Base-by-base conservation (phyloP, 768 basidiomycete genomes). In the Leucosporidium creatinivorum region DNA sequence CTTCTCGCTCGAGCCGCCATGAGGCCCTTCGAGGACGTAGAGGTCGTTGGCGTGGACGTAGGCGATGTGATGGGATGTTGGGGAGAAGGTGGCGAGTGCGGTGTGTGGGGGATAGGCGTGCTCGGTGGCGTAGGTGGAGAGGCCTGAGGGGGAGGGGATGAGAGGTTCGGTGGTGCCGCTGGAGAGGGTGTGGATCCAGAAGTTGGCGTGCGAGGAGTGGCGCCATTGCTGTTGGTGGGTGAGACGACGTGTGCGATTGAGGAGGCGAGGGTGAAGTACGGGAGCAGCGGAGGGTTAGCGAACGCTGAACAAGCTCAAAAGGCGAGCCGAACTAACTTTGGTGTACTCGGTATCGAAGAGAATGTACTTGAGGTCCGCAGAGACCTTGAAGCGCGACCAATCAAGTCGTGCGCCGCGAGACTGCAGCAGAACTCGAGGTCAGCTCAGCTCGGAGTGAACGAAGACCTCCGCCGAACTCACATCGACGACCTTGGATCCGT, bases 341-440 rank as follows among this genome's bases (percentile, higher is more conserved):
- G 79, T 78, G 73, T 85, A 79, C 75, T 90, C 82, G 0, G 90
- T 81, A 76, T 89, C 87, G 61, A 99, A 79, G 25, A 98, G 84
- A 59, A 98, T 82, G 78, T 89, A 89, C 75, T 88, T 84, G 88
- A 91, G 88, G 78, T 98, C 92, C 4, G 91, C 84, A 2, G 94
- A 97, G 19, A 94, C 82, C 73, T 86, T 84, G 69, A 73, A 74
- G 3, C 61, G 52, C 9, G 51, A n/a, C 67, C 72, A 75, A 15
- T 58, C 59, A 4, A 81, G 68, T 33, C 69, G 70, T 10, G 73
- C 64, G 7, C 78, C 80, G 12, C 72, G 39, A 21, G 30, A n/a
- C 65, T 75, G 56, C 10, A 21, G 18, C 0, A 18, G 25, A 21
- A 56, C 4, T n/a, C n/a, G 33, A 56, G 18, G 26, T 30, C 25